A percentile compares a stretch with the other conserved stretches of the same genome.
These are phyloP conservation scores for Phaffomyces thermotolerans DNA, from an alignment of 805 yeast genomes.

Conservation along the genomic window DNA sequence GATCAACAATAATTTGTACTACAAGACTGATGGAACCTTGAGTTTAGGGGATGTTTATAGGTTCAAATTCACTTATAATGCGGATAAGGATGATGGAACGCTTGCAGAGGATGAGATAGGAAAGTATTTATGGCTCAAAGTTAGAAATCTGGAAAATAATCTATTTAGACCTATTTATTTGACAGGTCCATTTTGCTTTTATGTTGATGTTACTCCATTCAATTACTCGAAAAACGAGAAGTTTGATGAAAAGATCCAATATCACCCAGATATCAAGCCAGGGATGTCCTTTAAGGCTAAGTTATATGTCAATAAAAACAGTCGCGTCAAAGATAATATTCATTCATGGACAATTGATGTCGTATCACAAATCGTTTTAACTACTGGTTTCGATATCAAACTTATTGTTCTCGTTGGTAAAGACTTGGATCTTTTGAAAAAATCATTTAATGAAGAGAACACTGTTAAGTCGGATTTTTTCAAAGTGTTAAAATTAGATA, in stretches of 20 bases:
- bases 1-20: constrained; percentile 8
- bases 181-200: constrained; percentile 83
- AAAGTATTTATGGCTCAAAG: constrained; percentile 36
- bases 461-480: constrained; percentile 4
- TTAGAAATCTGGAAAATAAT: constrained; percentile 65
- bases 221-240: constrained; percentile 49
- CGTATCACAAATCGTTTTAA: constrained; percentile 71
- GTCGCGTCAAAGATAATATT: constrained; percentile 23
- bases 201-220: constrained; percentile 69
- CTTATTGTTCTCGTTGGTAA: constrained; percentile 57
- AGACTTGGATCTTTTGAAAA: constrained; percentile 24
- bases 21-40: constrained; percentile 7
- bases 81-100: neutral
- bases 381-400: constrained; percentile 57
- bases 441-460: constrained; percentile 4
- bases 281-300: constrained; percentile 58
- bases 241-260: constrained; percentile 35
- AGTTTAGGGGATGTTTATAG: constrained; percentile 18
- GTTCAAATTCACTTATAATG: constrained; percentile 4
- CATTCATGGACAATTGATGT: constrained; percentile 80
- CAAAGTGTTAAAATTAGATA: constrained; percentile 37
- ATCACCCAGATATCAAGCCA: constrained; percentile 55
- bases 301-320: constrained; percentile 42
- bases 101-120: constrained; percentile 11
- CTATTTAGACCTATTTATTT: constrained; percentile 76